phyloP scores from a whole-genome alignment of 2,329 filamentous ascomycete genomes.

The Fusarium anguioides region DNA sequence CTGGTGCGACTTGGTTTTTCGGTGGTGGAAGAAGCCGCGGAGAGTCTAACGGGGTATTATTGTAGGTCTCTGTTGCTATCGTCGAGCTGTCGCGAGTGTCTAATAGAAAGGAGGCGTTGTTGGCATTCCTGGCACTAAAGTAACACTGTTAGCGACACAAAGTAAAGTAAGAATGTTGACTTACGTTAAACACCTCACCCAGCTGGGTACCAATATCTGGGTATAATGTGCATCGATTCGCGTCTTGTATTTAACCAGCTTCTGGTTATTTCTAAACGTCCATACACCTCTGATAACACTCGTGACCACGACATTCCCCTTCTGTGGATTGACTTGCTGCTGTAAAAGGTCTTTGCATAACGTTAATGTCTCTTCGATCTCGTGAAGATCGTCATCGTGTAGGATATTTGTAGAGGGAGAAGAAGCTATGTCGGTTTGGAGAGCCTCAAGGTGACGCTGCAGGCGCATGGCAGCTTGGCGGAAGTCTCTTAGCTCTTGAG shows the following conservation, averaged over 20 bases:
- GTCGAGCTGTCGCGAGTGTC: not conserved
- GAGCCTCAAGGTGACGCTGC: conserved; percentile 11
- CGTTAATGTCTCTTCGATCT: conserved; percentile 3
- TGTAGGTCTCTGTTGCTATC: not conserved
- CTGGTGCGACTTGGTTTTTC: not conserved
- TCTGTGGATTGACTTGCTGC: not conserved
- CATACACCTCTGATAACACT: conserved; percentile 4
- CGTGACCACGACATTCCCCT: not conserved
- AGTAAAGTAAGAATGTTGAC: rapidly evolving
- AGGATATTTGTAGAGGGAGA: not conserved
- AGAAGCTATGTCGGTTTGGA: not conserved
- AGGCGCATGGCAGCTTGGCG: conserved; percentile 10
- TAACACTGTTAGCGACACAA: not conserved
- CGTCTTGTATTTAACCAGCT: conserved; percentile 5
- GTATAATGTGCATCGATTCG: conserved; percentile 9
- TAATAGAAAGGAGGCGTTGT: not conserved
- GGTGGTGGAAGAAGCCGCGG: not conserved
- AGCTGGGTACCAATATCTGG: not conserved
- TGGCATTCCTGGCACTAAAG: not conserved
- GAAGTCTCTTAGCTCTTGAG: conserved; percentile 19
- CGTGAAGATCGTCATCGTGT: not conserved
- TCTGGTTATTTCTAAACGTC: not conserved
- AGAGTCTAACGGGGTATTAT: not conserved
- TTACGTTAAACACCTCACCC: not conserved
- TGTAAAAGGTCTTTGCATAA: not conserved